These are phyloP conservation scores for Trichophyton schoenleinii DNA, from an alignment of 2,329 filamentous ascomycete genomes.

Conservation along the genomic window DNA sequence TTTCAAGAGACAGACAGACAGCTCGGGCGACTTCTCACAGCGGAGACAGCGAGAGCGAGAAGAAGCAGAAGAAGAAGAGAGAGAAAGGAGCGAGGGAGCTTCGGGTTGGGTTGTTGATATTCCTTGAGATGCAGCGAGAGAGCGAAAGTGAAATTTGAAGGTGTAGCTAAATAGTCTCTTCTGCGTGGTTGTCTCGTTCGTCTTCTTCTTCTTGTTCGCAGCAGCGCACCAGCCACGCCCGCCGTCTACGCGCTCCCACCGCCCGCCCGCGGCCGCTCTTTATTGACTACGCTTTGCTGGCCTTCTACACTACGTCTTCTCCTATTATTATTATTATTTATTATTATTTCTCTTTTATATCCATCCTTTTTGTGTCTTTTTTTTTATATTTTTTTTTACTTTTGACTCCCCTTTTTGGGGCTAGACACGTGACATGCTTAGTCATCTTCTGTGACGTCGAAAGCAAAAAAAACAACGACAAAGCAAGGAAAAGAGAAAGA, in stretches of 20 bases:
- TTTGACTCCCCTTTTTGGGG: background rate
- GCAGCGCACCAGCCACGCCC: background rate
- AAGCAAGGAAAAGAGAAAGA: background rate
- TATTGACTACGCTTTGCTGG: background rate
- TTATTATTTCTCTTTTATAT: background rate
- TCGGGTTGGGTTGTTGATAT: background rate
- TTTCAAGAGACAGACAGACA: background rate
- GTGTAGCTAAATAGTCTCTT: background rate
- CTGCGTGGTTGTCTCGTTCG: background rate
- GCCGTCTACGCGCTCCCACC: too few relatives aligned
- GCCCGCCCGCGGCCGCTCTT: too few relatives aligned
- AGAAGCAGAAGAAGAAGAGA: background rate
- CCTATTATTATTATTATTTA: too few relatives aligned
- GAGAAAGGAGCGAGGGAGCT: background rate
- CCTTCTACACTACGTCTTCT: background rate
- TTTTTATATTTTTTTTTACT: background rate
- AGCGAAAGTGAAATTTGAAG: conserved; percentile 1
- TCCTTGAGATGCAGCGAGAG: background rate
- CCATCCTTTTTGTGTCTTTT: background rate
- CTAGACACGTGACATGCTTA: background rate
- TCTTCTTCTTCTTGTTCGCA: background rate
- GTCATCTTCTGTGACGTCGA: background rate
- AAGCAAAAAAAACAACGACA: background rate
- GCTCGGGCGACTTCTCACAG: background rate
- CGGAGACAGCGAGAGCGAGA: background rate